These are phyloP conservation scores for Physcomitrium patens DNA, from an alignment of 225 moss, liverwort and hornwort genomes.

Conservation along the genomic window DNA sequence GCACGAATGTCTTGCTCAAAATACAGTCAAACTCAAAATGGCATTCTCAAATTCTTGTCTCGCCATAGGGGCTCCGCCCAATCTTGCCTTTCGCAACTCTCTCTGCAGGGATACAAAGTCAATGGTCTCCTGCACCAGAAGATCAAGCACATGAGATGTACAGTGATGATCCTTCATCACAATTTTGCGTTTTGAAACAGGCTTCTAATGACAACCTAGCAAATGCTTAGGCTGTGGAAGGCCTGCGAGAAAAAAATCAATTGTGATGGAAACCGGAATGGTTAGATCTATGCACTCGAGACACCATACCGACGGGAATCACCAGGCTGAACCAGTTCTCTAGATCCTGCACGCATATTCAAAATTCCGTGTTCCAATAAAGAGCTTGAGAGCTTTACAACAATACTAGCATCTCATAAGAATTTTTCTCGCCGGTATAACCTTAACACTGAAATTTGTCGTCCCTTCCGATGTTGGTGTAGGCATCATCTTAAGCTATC, in stretches of 20 bases:
- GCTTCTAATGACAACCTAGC: not conserved
- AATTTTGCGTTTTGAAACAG: not conserved
- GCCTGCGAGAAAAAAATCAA: not conserved
- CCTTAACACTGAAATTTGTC: slow-evolving; percentile 7
- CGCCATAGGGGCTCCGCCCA: slow-evolving; percentile 12
- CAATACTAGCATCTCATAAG: not conserved
- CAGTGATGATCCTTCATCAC: not conserved
- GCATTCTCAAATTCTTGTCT: slow-evolving; percentile 2
- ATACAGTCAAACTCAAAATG: not conserved
- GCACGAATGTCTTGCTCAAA: not conserved
- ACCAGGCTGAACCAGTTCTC: not conserved
- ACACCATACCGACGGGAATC: not conserved
- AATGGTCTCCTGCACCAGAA: not conserved
- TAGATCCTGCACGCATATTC: not conserved
- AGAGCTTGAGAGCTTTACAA: not conserved
- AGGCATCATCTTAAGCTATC: slow-evolving; percentile 21
- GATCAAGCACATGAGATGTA: not conserved
- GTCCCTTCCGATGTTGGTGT: not conserved
- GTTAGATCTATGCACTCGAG: not conserved
- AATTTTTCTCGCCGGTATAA: slow-evolving; percentile 18
- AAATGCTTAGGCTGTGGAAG: not conserved
- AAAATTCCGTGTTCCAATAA: not conserved
- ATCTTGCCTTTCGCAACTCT: not conserved
- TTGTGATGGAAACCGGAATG: not conserved
- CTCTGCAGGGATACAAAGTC: slow-evolving; percentile 8